A percentile compares a stretch with the other conserved stretches of the same genome.
phyloP scores from a whole-genome alignment of 78 protist genomes.

The Dictyostelium intermedium region DNA sequence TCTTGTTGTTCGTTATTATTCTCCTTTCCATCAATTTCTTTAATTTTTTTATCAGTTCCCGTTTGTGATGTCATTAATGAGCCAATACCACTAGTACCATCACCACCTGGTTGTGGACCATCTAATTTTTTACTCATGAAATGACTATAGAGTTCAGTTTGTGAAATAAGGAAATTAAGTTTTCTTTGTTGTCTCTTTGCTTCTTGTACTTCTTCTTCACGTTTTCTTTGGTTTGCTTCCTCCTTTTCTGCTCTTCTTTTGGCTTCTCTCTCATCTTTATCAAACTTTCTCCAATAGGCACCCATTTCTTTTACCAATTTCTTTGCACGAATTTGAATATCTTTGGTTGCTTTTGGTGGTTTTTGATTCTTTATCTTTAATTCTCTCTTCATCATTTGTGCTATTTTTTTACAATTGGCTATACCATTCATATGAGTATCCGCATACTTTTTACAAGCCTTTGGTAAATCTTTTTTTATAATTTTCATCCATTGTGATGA shows the following conservation, averaged over 20 bases:
- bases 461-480: constrained; percentile 31
- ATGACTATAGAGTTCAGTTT: constrained; percentile 95
- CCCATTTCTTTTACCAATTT: constrained; percentile 76
- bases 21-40: not conserved
- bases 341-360: constrained; percentile 10
- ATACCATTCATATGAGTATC: constrained; percentile 18
- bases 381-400: constrained; percentile 27
- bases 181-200: constrained; percentile 91
- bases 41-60: not conserved
- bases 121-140: constrained; percentile 89
- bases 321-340: constrained; percentile 47
- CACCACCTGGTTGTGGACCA: not conserved
- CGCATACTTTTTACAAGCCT: not conserved
- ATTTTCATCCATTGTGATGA: constrained; percentile 5
- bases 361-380: not conserved
- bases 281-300: constrained; percentile 79
- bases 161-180: constrained; percentile 93
- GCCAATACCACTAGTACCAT: not conserved
- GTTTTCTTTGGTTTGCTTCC: constrained; percentile 52
- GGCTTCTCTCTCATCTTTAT: constrained; percentile 81
- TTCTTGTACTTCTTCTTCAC: constrained; percentile 90
- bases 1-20: not conserved
- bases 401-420: not conserved
- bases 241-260: constrained; percentile 83
- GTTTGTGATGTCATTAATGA: not conserved